Percentiles rank a stretch among this genome's conserved stretches.
These are phyloP conservation scores for Apophysomyces trapeziformis DNA, from an alignment of 371 early-diverging fungal species.

Conservation along the genomic window DNA sequence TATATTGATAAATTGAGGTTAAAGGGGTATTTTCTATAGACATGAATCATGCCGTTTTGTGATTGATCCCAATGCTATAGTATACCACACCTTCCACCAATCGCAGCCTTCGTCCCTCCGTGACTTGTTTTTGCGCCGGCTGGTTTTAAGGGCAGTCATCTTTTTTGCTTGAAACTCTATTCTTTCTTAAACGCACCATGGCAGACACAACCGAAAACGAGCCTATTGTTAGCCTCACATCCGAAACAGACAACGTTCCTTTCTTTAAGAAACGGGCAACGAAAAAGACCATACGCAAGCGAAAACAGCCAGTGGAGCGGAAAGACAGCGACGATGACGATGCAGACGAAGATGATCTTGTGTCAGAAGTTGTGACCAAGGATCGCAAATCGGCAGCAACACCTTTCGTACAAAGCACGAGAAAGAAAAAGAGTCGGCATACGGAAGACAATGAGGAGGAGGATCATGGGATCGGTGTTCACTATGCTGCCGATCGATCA, in stretches of 20 bases:
- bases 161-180: too few species aligned
- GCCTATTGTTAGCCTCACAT: neutral
- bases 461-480: conserved; percentile 45
- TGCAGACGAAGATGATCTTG: conserved; percentile 41
- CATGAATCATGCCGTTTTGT: too few species aligned
- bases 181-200: neutral
- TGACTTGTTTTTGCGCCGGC: too few species aligned
- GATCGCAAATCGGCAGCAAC: conserved; percentile 44
- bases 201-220: conserved; percentile 7
- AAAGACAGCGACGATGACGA: conserved; percentile 46
- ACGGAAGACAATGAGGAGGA: conserved; percentile 31
- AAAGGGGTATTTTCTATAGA: too few species aligned
- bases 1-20: too few species aligned
- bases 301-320: conserved; percentile 34
- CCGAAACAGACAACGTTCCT: conserved; percentile 41
- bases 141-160: too few species aligned
- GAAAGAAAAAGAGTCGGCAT: conserved; percentile 30
- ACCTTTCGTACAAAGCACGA: conserved; percentile 50
- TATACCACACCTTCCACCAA: too few species aligned
- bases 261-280: conserved; percentile 65
- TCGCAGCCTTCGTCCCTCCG: too few species aligned
- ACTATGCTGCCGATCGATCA: conserved; percentile 61
- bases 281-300: conserved; percentile 61
- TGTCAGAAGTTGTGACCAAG: conserved; percentile 55
- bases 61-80: too few species aligned